These are phyloP conservation scores for Corynespora cassiicola DNA, from an alignment of 2,329 filamentous ascomycete genomes.

Conservation along the genomic window DNA sequence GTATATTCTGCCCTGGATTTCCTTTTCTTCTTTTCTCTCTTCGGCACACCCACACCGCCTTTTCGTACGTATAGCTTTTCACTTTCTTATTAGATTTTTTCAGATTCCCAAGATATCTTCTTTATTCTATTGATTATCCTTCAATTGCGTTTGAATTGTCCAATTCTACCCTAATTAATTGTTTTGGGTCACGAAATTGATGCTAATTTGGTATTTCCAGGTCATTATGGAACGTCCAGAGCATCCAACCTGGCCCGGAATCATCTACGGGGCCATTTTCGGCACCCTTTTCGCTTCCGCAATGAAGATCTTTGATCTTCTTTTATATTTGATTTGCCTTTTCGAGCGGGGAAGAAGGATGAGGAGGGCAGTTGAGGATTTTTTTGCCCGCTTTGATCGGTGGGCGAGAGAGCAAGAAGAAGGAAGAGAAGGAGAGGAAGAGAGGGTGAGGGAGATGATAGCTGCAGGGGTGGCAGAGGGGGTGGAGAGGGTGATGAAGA, in stretches of 20 bases:
- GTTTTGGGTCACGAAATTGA: too few relatives aligned
- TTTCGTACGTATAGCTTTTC: constrained; percentile 1
- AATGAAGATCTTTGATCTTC: background rate
- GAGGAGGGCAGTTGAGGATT: too few relatives aligned
- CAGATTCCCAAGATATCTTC: too few relatives aligned
- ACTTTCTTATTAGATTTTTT: too few relatives aligned
- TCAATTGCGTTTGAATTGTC: too few relatives aligned
- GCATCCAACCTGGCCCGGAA: constrained; percentile 3
- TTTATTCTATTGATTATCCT: constrained; percentile 3
- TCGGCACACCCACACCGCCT: background rate
- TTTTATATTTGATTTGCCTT: constrained; percentile 1
- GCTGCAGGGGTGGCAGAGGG: constrained; percentile 1
- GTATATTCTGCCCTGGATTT: constrained; percentile 2
- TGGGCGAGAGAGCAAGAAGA: constrained; percentile 1
- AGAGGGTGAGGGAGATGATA: background rate
- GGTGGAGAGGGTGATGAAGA: background rate
- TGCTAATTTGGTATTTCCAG: constrained; percentile 4
- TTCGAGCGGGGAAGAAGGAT: too few relatives aligned
- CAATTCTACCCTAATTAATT: too few relatives aligned
- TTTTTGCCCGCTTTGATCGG: too few relatives aligned
- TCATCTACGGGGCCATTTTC: constrained; percentile 2
- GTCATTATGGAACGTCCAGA: constrained; percentile 3
- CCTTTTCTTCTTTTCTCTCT: constrained; percentile 7
- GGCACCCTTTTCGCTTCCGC: background rate
- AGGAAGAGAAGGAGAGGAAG: background rate